Percentiles rank a stretch among this genome's conserved stretches.
Conservation (phyloP, 768 basidiomycete genomes). For the Agaricus subrufescens region DNA sequence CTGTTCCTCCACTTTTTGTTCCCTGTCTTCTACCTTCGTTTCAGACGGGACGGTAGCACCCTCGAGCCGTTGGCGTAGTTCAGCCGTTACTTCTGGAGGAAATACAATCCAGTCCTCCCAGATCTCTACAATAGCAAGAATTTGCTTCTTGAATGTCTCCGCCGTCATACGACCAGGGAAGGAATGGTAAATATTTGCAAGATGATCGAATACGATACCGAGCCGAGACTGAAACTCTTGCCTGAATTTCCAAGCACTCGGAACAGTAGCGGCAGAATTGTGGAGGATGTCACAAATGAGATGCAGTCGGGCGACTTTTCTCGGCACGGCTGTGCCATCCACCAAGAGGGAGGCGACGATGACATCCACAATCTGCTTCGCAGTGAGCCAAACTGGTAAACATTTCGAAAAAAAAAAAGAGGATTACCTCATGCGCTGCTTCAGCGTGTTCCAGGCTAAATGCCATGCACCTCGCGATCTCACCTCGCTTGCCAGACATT, state of each 20-base stretch:
- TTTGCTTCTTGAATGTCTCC: slow-evolving; percentile 93
- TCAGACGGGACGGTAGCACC: slow-evolving; percentile 37
- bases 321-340: slow-evolving; percentile 93
- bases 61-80: slow-evolving; percentile 71
- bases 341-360: slow-evolving; percentile 86
- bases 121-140: slow-evolving; percentile 83
- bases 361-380: slow-evolving; percentile 77
- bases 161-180: slow-evolving; percentile 96
- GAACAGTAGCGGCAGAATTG: slow-evolving; percentile 90
- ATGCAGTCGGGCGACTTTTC: slow-evolving; percentile 92
- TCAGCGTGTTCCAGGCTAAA: slow-evolving; percentile 96
- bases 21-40: slow-evolving; percentile 23
- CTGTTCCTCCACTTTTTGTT: slow-evolving; percentile 10
- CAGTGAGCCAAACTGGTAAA: background rate
- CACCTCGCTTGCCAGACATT: slow-evolving; percentile 80
- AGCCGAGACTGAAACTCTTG: slow-evolving; percentile 89
- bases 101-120: slow-evolving; percentile 99
- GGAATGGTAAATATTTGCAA: slow-evolving; percentile 90
- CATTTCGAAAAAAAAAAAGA: background rate
- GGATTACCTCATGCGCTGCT: slow-evolving; percentile 80
- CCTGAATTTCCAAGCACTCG: slow-evolving; percentile 97
- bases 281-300: slow-evolving; percentile 97
- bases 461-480: slow-evolving; percentile 94
- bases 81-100: slow-evolving; percentile 75
- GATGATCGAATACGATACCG: slow-evolving; percentile 93